Evolutionary conservation across 2,329 filamentous ascomycete species (phyloP).

Genomic region (Mariannaea elegans): DNA sequence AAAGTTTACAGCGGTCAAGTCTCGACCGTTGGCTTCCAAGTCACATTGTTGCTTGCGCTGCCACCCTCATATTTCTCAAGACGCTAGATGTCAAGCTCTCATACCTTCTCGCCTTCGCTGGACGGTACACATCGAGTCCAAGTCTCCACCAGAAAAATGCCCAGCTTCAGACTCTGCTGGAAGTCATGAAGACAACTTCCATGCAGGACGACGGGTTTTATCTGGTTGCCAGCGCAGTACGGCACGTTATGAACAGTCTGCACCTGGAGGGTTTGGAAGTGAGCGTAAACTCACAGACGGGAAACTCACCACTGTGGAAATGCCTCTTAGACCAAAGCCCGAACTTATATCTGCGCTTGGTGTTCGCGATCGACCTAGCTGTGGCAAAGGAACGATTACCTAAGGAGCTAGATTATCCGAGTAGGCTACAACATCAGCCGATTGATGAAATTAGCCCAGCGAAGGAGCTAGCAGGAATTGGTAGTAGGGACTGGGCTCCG

Average conservation of each 20-base stretch:
- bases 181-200: neutral
- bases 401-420: neutral
- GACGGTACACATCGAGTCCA: neutral
- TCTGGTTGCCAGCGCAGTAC: conserved; percentile 10
- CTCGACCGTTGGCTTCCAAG: conserved; percentile 18
- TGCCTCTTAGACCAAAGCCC: conserved; percentile 6
- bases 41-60: conserved; percentile 7
- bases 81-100: conserved; percentile 8
- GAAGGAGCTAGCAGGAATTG: no score
- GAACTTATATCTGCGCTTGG: conserved; percentile 9
- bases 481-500: no score
- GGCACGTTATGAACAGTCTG: neutral
- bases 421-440: no score
- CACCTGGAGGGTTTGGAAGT: neutral
- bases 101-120: neutral
- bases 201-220: neutral
- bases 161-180: neutral
- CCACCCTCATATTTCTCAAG: neutral
- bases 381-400: conserved; percentile 1
- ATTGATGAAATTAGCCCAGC: no score
- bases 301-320: conserved; percentile 4
- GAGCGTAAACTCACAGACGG: no score
- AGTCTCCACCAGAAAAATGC: neutral
- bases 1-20: neutral
- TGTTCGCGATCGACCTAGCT: conserved; percentile 3